Evolutionary conservation across 345 rosid genomes (phyloP).

Genomic region (Citrus medica): DNA sequence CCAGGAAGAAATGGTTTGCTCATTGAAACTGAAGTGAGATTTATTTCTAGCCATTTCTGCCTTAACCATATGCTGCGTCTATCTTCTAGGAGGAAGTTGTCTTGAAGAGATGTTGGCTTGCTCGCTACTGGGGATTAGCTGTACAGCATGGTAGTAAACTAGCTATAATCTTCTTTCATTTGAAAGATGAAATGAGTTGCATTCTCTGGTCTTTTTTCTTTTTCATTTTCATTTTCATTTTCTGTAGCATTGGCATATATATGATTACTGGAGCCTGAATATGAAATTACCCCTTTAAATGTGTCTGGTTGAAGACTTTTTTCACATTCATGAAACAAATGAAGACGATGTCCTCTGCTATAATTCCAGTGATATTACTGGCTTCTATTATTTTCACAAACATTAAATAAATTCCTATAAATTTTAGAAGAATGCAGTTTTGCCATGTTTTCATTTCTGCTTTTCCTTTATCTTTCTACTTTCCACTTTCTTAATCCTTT

Average conservation of each 20-base stretch:
- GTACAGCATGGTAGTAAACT: slow-evolving; percentile 66
- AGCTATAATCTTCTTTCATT: not conserved
- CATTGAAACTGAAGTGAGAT: slow-evolving; percentile 10
- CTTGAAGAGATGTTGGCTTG: slow-evolving; percentile 99
- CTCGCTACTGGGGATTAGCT: slow-evolving; percentile 95
- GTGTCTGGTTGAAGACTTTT: not conserved
- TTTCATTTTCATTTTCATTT: not conserved
- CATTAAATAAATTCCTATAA: not conserved
- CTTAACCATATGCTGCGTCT: slow-evolving; percentile 16
- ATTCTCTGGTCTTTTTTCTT: not conserved
- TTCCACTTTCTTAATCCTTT: not conserved
- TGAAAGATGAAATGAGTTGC: slow-evolving; percentile 5
- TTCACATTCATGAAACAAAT: not conserved
- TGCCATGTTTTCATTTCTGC: not conserved
- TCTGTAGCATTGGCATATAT: not conserved
- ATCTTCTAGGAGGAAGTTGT: slow-evolving; percentile 90
- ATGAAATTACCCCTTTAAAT: not conserved
- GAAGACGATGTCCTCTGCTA: not conserved
- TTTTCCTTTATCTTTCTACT: not conserved
- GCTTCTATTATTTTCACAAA: not conserved
- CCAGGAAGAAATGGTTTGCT: slow-evolving; percentile 87
- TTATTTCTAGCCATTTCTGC: slow-evolving; percentile 13
- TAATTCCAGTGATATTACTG: not conserved
- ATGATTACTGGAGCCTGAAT: not conserved
- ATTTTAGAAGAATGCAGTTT: not conserved